These are phyloP conservation scores for Cercospora citrullina DNA, from an alignment of 2,329 filamentous ascomycete genomes.

Conservation along the genomic window DNA sequence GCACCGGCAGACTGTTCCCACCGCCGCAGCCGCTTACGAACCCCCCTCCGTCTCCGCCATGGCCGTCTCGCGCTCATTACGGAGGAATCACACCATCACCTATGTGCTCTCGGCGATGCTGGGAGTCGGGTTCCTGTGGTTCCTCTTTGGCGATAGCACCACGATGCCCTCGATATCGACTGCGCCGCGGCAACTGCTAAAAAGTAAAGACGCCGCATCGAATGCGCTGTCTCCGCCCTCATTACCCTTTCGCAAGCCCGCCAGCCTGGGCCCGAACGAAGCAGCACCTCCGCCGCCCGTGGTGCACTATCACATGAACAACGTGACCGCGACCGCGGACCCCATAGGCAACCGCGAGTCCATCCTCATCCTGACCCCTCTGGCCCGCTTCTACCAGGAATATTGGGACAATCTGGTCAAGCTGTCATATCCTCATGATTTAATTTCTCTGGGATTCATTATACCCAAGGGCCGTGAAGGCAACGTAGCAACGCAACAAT, in stretches of 20 bases:
- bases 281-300: conserved; percentile 74
- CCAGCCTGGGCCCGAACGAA: conserved; percentile 54
- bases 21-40: background rate
- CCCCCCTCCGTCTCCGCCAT: conserved; percentile 42
- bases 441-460: conserved; percentile 95
- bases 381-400: conserved; percentile 86
- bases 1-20: background rate
- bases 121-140: conserved; percentile 59
- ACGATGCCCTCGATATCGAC: conserved; percentile 60
- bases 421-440: conserved; percentile 85
- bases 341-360: conserved; percentile 79
- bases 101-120: conserved; percentile 70
- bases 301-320: conserved; percentile 91
- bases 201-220: conserved; percentile 59
- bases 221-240: conserved; percentile 73
- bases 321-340: conserved; percentile 77
- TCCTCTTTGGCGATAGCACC: conserved; percentile 56
- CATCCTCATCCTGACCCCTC: conserved; percentile 86
- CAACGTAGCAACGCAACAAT: conserved; percentile 75
- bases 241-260: conserved; percentile 69
- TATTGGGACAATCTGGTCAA: conserved; percentile 94
- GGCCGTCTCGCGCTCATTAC: conserved; percentile 66
- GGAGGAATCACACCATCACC: conserved; percentile 76
- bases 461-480: conserved; percentile 91
- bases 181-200: conserved; percentile 49